These are phyloP conservation scores for Backusella tuberculispora DNA, from an alignment of 192 early-diverging fungal species.

Conservation along the genomic window DNA sequence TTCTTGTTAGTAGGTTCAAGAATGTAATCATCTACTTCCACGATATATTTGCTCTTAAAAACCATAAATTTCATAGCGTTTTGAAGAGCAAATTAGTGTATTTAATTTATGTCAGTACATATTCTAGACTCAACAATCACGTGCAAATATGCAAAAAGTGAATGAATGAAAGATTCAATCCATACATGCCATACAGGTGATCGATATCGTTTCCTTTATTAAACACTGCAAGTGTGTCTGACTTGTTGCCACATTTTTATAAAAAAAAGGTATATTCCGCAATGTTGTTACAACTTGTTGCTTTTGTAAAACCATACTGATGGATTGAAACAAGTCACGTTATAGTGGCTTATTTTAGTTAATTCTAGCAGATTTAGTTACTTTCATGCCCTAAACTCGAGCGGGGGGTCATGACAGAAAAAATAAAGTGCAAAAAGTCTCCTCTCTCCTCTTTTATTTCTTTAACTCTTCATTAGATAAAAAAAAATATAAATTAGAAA, in stretches of 20 bases:
- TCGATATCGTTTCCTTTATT: too few species aligned
- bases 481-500: not conserved
- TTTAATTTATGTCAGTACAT: too few species aligned
- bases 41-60: too few species aligned
- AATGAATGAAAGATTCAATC: not conserved
- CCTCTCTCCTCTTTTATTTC: not conserved
- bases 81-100: too few species aligned
- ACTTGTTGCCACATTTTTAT: too few species aligned
- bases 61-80: too few species aligned
- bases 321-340: not conserved
- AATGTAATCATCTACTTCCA: too few species aligned
- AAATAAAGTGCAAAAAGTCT: not conserved
- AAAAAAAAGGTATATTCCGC: too few species aligned
- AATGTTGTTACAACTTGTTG: too few species aligned
- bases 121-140: not conserved
- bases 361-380: not conserved
- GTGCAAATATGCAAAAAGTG: not conserved
- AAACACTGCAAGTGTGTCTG: too few species aligned
- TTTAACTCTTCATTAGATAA: not conserved
- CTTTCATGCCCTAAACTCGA: not conserved
- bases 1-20: too few species aligned
- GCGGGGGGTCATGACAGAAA: slow-evolving; percentile 10
- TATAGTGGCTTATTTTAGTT: not conserved
- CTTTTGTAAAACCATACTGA: too few species aligned
- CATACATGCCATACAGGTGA: not conserved